Percentiles rank a stretch among this genome's conserved stretches.
phyloP scores from a whole-genome alignment of 2,329 filamentous ascomycete species.

The Penicillium sp. region DNA sequence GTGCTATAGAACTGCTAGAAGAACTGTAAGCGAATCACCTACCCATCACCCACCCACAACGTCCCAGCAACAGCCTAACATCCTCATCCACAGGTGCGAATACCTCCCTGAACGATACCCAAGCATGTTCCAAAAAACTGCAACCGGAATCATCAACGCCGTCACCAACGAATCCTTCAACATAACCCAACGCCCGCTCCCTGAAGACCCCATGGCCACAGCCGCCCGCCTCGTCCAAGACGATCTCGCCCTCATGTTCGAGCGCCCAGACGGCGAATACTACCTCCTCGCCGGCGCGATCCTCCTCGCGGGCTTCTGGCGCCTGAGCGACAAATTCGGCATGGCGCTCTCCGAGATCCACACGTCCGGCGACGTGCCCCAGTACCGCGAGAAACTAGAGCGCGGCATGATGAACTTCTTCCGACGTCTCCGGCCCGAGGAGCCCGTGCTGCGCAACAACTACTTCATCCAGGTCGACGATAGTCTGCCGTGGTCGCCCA shows the following conservation, averaged over 20 bases:
- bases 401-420: slow-evolving; percentile 82
- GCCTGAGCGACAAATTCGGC: slow-evolving; percentile 73
- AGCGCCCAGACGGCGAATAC: slow-evolving; percentile 71
- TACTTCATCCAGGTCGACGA: slow-evolving; percentile 89
- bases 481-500: slow-evolving; percentile 68
- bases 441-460: slow-evolving; percentile 68
- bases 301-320: slow-evolving; percentile 78
- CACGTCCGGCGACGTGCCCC: slow-evolving; percentile 71
- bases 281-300: slow-evolving; percentile 75
- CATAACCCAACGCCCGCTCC: slow-evolving; percentile 60
- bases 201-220: slow-evolving; percentile 75
- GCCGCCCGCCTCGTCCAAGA: slow-evolving; percentile 73
- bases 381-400: slow-evolving; percentile 68
- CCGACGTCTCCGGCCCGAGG: slow-evolving; percentile 64
- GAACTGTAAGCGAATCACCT: slow-evolving; percentile 54
- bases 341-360: slow-evolving; percentile 79
- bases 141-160: slow-evolving; percentile 66
- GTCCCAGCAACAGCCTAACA: slow-evolving; percentile 4
- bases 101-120: slow-evolving; percentile 78
- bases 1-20: slow-evolving; percentile 71
- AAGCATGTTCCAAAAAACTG: slow-evolving; percentile 62
- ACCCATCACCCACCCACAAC: not conserved
- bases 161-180: slow-evolving; percentile 71
- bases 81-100: slow-evolving; percentile 34
- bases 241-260: slow-evolving; percentile 80